Percentiles rank a stretch among this genome's conserved stretches.
Evolutionary conservation across 2,329 filamentous ascomycete species (phyloP).

Genomic region (Byssoonygena ceratinophila): DNA sequence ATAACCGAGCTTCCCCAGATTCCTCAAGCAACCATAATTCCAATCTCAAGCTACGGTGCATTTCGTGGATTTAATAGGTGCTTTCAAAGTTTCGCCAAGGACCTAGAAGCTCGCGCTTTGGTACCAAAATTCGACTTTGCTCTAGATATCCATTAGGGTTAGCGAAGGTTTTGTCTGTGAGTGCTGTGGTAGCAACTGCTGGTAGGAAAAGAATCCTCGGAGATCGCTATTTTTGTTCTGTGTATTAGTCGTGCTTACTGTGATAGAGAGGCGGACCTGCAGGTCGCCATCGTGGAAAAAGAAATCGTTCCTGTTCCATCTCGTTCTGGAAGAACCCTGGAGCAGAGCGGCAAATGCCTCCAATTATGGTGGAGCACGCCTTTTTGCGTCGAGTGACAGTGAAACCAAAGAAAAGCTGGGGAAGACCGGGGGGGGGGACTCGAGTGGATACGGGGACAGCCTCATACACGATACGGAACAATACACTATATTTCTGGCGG

Average conservation of each 20-base stretch:
- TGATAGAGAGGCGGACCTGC: not conserved
- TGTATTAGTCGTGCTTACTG: too few relatives aligned
- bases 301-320: conserved; percentile 4
- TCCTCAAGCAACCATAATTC: not conserved
- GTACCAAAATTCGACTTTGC: not conserved
- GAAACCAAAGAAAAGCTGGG: conserved; percentile 10
- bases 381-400: conserved; percentile 6
- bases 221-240: too few relatives aligned
- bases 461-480: too few relatives aligned
- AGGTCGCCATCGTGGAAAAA: not conserved
- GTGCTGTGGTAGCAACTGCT: not conserved
- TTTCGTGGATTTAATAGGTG: not conserved
- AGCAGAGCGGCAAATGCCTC: conserved; percentile 10
- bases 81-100: conserved; percentile 4
- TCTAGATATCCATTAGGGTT: not conserved
- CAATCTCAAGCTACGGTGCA: not conserved
- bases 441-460: not conserved
- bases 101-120: not conserved
- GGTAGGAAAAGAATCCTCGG: not conserved
- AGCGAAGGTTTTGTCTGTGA: not conserved
- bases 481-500: too few relatives aligned
- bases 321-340: conserved; percentile 4
- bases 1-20: conserved; percentile 1
- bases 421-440: not conserved
- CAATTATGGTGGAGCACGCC: conserved; percentile 4